phyloP scores from a whole-genome alignment of 1,139 yeast species.

The Hyphopichia khmerensis region DNA sequence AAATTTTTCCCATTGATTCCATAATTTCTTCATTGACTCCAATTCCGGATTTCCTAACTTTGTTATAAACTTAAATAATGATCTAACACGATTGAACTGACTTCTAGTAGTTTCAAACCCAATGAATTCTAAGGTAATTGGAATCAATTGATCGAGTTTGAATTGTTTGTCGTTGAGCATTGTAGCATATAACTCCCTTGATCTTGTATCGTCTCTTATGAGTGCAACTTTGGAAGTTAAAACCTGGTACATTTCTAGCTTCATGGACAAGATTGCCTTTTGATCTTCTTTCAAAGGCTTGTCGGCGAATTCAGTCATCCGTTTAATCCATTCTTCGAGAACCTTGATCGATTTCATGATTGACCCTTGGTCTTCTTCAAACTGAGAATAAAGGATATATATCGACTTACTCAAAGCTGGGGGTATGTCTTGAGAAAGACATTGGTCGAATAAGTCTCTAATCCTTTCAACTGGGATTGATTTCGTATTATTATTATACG shows the following conservation, averaged over 20 bases:
- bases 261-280: constrained; percentile 13
- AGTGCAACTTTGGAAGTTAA: constrained; percentile 10
- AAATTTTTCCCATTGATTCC: constrained; percentile 72
- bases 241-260: constrained; percentile 20
- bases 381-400: constrained; percentile 55
- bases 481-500: constrained; percentile 23
- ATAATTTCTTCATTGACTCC: constrained; percentile 28
- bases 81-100: constrained; percentile 61
- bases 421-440: constrained; percentile 34
- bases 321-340: constrained; percentile 7
- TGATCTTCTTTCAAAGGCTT: not conserved
- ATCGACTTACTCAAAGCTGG: constrained; percentile 44
- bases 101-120: constrained; percentile 47
- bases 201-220: constrained; percentile 14
- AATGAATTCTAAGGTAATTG: constrained; percentile 38
- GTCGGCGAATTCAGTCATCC: constrained; percentile 2
- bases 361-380: constrained; percentile 45
- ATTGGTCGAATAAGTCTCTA: constrained; percentile 72
- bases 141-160: constrained; percentile 26
- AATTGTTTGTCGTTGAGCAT: constrained; percentile 20
- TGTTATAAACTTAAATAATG: constrained; percentile 46
- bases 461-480: constrained; percentile 47
- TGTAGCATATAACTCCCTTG: not conserved
- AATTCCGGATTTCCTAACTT: constrained; percentile 19
- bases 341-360: constrained; percentile 26